Percentiles rank a stretch among this genome's conserved stretches.
These are phyloP conservation scores for Polyporus tsugae DNA, from an alignment of 1,284 basidiomycete genomes.

Conservation along the genomic window DNA sequence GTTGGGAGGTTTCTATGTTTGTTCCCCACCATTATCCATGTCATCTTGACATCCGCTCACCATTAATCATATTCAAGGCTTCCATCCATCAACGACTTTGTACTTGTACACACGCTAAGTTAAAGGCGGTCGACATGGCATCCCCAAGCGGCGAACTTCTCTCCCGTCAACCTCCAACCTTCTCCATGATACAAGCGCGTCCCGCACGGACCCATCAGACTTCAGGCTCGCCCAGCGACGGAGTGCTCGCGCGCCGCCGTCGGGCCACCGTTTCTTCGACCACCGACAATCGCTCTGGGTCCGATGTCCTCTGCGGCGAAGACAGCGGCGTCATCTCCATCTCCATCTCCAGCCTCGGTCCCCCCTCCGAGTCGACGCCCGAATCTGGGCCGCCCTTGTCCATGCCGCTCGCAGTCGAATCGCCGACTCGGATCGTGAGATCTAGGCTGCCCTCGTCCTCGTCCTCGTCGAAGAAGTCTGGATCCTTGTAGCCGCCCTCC, in stretches of 20 bases:
- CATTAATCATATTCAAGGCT: no score
- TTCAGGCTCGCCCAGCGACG: neutral
- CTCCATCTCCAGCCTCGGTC: neutral
- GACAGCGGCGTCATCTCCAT: constrained; percentile 4
- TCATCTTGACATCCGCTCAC: no score
- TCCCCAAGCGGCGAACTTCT: no score
- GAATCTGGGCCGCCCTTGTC: neutral
- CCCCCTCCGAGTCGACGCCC: neutral
- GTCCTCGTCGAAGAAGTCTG: neutral
- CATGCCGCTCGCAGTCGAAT: neutral
- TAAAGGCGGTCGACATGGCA: no score
- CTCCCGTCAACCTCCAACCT: no score
- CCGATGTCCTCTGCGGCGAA: neutral
- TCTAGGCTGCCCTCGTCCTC: neutral
- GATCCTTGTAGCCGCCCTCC: neutral
- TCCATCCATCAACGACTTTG: no score
- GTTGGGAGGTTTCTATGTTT: no score
- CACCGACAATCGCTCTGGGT: neutral
- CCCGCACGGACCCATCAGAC: no score
- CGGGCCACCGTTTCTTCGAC: neutral
- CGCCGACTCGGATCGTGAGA: neutral
- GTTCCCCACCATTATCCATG: no score
- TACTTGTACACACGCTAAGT: no score
- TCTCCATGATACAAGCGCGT: no score
- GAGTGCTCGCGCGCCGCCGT: neutral